A percentile compares a stretch with the other conserved stretches of the same genome.
These are phyloP conservation scores for Sporothrix inflata DNA, from an alignment of 2,329 filamentous ascomycete species.

Conservation along the genomic window DNA sequence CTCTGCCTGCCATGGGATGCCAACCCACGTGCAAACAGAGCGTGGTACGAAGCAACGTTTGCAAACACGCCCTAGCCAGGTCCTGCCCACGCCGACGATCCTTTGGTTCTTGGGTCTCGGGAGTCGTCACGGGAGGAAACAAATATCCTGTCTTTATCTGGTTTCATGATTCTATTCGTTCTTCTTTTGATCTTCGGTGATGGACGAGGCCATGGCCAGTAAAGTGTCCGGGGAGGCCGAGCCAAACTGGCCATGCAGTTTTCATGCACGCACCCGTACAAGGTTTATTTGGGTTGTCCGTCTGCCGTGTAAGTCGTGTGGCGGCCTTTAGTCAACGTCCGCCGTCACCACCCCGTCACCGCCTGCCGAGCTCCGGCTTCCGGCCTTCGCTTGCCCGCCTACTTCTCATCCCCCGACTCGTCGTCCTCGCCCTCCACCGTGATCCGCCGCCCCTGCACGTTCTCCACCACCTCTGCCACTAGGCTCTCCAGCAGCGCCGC, in stretches of 20 bases:
- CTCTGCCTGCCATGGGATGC: not conserved
- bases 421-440: constrained; percentile 73
- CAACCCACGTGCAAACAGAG: not conserved
- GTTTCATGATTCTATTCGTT: no score
- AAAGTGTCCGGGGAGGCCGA: no score
- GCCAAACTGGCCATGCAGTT: no score
- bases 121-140: not conserved
- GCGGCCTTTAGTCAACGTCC: no score
- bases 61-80: not conserved
- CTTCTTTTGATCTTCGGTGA: no score
- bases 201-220: no score
- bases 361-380: not conserved
- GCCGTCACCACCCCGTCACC: no score
- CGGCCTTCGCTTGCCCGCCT: not conserved
- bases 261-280: no score
- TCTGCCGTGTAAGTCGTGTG: not conserved
- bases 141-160: not conserved
- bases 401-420: constrained; percentile 50
- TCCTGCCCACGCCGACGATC: not conserved
- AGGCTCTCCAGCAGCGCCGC: constrained; percentile 76
- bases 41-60: constrained; percentile 2
- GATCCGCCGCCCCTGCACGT: constrained; percentile 74
- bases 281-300: no score
- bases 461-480: constrained; percentile 74
- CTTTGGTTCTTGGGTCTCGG: not conserved